Base-by-base conservation (phyloP, 73 alveolate species). In the Uronychia setigera region DNA sequence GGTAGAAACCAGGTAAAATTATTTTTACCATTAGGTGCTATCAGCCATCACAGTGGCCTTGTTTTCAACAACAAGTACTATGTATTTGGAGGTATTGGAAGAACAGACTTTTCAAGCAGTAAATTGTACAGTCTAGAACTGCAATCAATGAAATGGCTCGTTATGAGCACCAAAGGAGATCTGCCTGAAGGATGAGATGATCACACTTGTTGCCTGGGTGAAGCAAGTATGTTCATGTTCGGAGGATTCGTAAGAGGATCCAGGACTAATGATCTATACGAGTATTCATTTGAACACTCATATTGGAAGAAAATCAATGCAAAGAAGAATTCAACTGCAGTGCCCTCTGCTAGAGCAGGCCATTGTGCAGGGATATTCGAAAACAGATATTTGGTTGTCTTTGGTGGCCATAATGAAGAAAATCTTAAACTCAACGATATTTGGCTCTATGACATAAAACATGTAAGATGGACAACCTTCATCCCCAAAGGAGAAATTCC, bases 371-470 rank as follows among this genome's bases (percentile, higher is more conserved):
- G 85, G 33, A 25, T 80, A 0, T 86, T 32, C 67, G 90, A 86
- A 5, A 80, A 80, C 46, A 32, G 77, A 59, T 46, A 87, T 79
- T 85, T 35, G 67, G 67, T 46, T 76, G 33, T 92, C 28, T 92
- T 90, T 85, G 97, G 97, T 31, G 97, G 97, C 29, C 87, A 89
- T 30, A 90, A 84, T 67, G 59, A 83, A 31, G 90, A 83, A 19
- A 91, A 80, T 76, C 59, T 76, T 58, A 91, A 91, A 60, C 83
- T 89, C 29, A 85, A 84, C 35, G 98, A 94, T 58, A 31, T 94
- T 11, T 94, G 98, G 98, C 74, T 31, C 74, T 88, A 84, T 30
- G 87, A 91, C 78, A 31, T 80, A 31, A 76, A 76, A 25, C 58
- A 46, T 11, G n/a, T 46, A 46, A 11, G 32, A 33, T 94, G 95